Evolutionary conservation across 2,329 filamentous ascomycete species (phyloP), one percentile per base, ranked within the genome.

Genomic region (Aspergillus aculeatus): DNA sequence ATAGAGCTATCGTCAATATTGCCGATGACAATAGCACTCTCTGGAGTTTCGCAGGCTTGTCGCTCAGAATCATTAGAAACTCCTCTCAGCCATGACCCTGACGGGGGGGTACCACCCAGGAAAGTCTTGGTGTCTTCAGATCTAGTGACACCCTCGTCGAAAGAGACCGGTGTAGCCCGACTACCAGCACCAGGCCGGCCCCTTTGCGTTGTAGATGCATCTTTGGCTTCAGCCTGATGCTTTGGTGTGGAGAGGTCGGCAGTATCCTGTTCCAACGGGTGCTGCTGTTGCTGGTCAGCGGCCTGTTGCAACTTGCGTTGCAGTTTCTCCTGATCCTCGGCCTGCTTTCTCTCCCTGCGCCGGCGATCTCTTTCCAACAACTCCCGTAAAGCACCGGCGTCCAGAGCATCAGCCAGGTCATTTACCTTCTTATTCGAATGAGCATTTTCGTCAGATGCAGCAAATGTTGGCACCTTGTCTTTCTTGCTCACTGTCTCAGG

Each of bases 341-440:
- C 83, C 56, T 83, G 85, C 76, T 90, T 93, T 72, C 87, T 86
- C 66, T 96, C 91, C 64, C 84, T 86, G 59, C 95, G 85, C 68
- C 93, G 86, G 65, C 88, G 84, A 70, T 99, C 95, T 61, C 95
- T 83, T 68, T 99, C 95, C 85, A 99, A 89, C 31, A 98, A 81
- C 71, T 96, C 90, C 60, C 94, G 85, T 44, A 99, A 75, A 67
- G 92, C 93, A 55, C 89, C 86, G 3, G 95, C 90, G 75, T 92
- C 91, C 57, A 99, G 82, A 60, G 91, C 89, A 71, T 98, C 90
- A 23, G 92, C 95, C 49, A 98, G 73, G 49, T 85, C 84, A 60
- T 88, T 85, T 50, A 89, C 84, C 35, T 81, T 81, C 77, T 75
- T 90, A 78, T 77, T 91, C 77, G 72, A 90, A 76, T 69, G 86